Evolutionary conservation across 768 basidiomycete genomes (phyloP), one percentile per base, ranked within the genome.

Genomic region (Tephrocybe sp.): DNA sequence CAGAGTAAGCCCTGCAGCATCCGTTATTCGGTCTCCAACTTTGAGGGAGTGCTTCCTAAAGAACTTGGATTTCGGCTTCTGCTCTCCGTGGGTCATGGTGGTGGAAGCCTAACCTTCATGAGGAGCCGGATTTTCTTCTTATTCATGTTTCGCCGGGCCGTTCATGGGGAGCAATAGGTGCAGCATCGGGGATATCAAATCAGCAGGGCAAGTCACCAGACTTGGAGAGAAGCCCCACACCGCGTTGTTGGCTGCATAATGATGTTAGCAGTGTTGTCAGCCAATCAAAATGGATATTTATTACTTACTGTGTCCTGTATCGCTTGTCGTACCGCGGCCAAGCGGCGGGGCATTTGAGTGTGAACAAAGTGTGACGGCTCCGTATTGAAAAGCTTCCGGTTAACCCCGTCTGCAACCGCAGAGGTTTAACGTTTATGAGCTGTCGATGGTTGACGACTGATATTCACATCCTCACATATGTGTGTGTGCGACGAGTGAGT

Each of bases 21-120:
- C 56, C 22, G 67, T 69, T 21, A 65, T 54, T 43, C 61, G 53
- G 54, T 69, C 52, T 18, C 66, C 67, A 33, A 67, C 66, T 42
- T 61, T 65, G 21, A 69, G 61, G 8, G 67, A 64, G 50, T 67
- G 67, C 15, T 52, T 54, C 37, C 44, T 57, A 47, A 65, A 65
- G 38, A 58, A 59, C 22, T 30, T 47, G 24, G 19, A 40, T 27
- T 47, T 47, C 10, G 36, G 25, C 30, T 45, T 47, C 3, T 25
- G 27, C 44, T 54, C 42, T 34, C 11, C 43, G 34, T 42, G 39
- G 52, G 51, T 19, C 55, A 56, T 56, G 19, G 21, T 45, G 38
- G 19, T 18, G 27, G 15, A 10, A 11, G 25, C 45, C 33, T 13
- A 24, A 16, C 27, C 11, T 40, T 30, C 25, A 21, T 2, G 25